Evolutionary conservation across 108 stramenopile genomes (phyloP), one percentile per base, ranked within the genome.

Genomic region (Cyclostephanos invisitatus): DNA sequence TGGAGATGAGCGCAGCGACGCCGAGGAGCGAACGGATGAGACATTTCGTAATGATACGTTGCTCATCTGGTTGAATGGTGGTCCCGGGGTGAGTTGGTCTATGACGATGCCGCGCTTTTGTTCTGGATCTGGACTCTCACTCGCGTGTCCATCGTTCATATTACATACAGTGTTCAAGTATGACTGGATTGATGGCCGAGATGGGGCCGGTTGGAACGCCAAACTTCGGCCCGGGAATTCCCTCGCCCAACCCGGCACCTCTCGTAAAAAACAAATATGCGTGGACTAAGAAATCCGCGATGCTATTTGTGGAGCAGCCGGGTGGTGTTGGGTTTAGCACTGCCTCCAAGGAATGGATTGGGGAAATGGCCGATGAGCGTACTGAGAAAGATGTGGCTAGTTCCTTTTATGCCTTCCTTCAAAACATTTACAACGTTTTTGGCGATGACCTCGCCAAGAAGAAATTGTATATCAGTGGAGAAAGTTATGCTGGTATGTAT

Each of bases 401-500:
- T 17, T 32, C 65, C 49, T 74, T 82, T 28, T 82, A 82, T 36
- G 55, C 46, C 18, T 82, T 82, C 44, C 55, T 91, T 2, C 78
- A 81, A 60, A 78, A 70, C 40, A 70, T 87, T 0, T 89, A 78
- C 62, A 21, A 55, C 12, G 65, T 74, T 11, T 89, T 87, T 82
- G 84, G 85, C n/a, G 85, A 89, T 0, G 66, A 67, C 54, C 49
- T 84, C 14, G 53, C 55, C 10, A 46, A 65, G 46, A 88, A 93
- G 67, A 67, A 78, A 24, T 66, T 97, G n/a, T 94, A 82, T 56
- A 67, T 97, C n/a, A 77, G 83, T 22, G 96, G 94, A n/a, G 96
- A 95, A 66, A 78, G 74, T 24, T 96, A 96, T 67, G 91, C 93
- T 0, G 93, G 93, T 0, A 73, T 87, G 62, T 94, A 92, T 62